These are phyloP conservation scores for Pseudohalonectria lignicola DNA, from an alignment of 2,329 filamentous ascomycete species.

Conservation along the genomic window DNA sequence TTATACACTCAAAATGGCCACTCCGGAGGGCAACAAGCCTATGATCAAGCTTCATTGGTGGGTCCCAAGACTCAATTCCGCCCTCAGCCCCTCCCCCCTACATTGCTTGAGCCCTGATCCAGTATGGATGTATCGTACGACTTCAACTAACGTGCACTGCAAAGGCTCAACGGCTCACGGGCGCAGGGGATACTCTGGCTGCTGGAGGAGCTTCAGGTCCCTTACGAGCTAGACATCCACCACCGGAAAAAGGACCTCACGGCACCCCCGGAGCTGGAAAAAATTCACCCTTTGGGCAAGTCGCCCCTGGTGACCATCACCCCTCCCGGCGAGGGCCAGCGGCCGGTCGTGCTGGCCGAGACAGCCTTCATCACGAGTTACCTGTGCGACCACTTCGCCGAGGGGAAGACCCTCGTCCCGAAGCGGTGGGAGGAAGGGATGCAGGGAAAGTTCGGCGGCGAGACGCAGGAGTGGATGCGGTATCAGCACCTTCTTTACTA, in stretches of 20 bases:
- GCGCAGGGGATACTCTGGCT: slow-evolving; percentile 79
- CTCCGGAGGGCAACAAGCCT: slow-evolving; percentile 6
- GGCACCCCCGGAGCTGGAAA: slow-evolving; percentile 66
- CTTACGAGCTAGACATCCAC: slow-evolving; percentile 72
- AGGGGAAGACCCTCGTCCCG: slow-evolving; percentile 36
- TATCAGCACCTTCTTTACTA: slow-evolving; percentile 71
- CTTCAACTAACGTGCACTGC: slow-evolving; percentile 1
- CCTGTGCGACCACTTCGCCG: slow-evolving; percentile 53
- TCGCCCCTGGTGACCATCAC: slow-evolving; percentile 65
- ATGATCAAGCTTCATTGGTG: slow-evolving; percentile 12
- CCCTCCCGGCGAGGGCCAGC: slow-evolving; percentile 20
- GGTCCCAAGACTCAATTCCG: neutral
- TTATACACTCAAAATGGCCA: neutral
- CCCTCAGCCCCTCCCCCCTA: neutral
- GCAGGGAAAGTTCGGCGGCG: slow-evolving; percentile 44
- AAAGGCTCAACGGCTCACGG: slow-evolving; percentile 73
- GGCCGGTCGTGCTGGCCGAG: slow-evolving; percentile 62
- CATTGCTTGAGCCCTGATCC: neutral
- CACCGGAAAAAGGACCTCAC: slow-evolving; percentile 50
- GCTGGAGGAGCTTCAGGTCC: slow-evolving; percentile 67
- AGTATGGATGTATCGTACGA: slow-evolving; percentile 1
- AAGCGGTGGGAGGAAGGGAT: slow-evolving; percentile 44
- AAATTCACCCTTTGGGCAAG: slow-evolving; percentile 78
- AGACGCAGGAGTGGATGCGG: slow-evolving; percentile 49
- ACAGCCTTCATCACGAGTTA: slow-evolving; percentile 76